phyloP scores from a whole-genome alignment of 345 rosid genomes.

The Chamaenerion angustifolium region DNA sequence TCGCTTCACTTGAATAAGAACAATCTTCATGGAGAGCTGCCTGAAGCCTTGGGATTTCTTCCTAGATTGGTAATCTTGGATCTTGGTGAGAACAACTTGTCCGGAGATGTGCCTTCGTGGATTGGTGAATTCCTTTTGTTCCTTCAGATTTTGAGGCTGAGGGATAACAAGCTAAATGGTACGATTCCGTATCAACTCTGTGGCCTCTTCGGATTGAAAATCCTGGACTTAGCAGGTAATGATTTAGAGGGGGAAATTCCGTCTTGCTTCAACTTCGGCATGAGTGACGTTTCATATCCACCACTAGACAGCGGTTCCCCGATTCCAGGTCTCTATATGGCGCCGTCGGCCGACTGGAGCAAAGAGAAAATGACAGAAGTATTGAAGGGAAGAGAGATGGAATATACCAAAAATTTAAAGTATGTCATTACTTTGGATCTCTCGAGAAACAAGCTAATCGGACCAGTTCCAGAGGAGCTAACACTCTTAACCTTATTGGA shows the following conservation, averaged over 20 bases:
- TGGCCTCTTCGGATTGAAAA: constrained; percentile 4
- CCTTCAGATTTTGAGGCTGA: constrained; percentile 2
- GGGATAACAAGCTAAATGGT: constrained; percentile 12
- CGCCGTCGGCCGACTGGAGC: background rate
- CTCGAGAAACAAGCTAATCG: constrained; percentile 13
- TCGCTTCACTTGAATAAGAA: constrained; percentile 2
- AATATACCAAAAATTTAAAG: background rate
- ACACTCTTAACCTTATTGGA: constrained; percentile 7
- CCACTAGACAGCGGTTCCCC: too few relatives aligned
- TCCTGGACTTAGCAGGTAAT: constrained; percentile 6
- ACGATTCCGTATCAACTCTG: constrained; percentile 12
- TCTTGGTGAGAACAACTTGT: constrained; percentile 9
- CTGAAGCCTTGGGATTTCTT: constrained; percentile 5
- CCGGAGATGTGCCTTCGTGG: constrained; percentile 10
- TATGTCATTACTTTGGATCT: constrained; percentile 12
- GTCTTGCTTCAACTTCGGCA: background rate
- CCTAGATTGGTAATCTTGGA: constrained; percentile 4
- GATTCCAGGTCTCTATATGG: too few relatives aligned
- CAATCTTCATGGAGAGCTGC: constrained; percentile 6
- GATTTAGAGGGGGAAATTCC: constrained; percentile 2
- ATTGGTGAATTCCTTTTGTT: background rate
- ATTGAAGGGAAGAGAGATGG: constrained; percentile 6
- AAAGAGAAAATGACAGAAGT: background rate
- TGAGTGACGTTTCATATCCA: background rate
- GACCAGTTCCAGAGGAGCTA: constrained; percentile 12